These are phyloP conservation scores for Plasmodium fragile DNA, from an alignment of 169 alveolate species.

Conservation along the genomic window DNA sequence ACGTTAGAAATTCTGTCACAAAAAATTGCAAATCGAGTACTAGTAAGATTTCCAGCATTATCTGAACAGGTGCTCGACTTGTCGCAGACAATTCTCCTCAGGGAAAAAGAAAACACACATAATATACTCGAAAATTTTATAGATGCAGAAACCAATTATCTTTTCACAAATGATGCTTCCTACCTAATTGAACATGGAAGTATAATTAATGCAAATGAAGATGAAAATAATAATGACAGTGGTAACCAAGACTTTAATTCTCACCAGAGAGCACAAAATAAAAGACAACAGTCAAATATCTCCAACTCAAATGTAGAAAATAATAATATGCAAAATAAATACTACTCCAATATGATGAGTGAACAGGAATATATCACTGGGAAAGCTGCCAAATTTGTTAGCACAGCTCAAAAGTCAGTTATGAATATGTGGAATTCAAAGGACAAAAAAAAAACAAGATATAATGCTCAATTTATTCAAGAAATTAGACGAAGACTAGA, in stretches of 20 bases:
- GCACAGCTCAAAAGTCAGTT: constrained; percentile 79
- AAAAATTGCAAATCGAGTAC: constrained; percentile 92
- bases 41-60: constrained; percentile 94
- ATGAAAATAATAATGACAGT: constrained; percentile 72
- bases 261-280: constrained; percentile 12
- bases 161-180: constrained; percentile 95
- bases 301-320: constrained; percentile 26
- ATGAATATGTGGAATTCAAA: constrained; percentile 79
- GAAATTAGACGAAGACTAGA: constrained; percentile 96
- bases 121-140: constrained; percentile 90
- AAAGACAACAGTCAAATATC: constrained; percentile 33
- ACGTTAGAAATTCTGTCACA: constrained; percentile 92
- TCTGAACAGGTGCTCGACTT: constrained; percentile 92
- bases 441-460: constrained; percentile 85
- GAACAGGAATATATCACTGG: constrained; percentile 77
- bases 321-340: constrained; percentile 9
- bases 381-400: constrained; percentile 81
- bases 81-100: constrained; percentile 87
- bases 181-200: constrained; percentile 90
- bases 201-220: constrained; percentile 76
- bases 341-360: constrained; percentile 35
- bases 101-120: constrained; percentile 92
- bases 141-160: constrained; percentile 92
- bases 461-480: constrained; percentile 89
- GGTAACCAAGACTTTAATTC: constrained; percentile 3